phyloP scores from a whole-genome alignment of 495 filamentous ascomycete genomes.

The Ramalina peruviana region DNA sequence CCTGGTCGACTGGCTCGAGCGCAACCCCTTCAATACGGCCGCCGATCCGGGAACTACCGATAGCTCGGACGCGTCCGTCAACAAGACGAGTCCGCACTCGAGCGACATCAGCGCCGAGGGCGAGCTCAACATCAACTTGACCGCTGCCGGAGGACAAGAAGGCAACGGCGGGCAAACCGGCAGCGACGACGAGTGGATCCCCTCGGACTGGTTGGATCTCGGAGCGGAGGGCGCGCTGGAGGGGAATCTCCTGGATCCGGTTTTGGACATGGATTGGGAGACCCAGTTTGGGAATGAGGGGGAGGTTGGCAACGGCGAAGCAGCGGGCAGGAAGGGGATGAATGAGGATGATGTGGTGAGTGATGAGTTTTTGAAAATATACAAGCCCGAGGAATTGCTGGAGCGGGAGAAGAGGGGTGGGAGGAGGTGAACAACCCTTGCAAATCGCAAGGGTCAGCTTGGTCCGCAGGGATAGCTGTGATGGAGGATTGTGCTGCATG shows the following conservation, averaged over 20 bases:
- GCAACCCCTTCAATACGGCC: constrained; percentile 10
- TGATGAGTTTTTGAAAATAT: constrained; percentile 20
- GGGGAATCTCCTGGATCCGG: neutral
- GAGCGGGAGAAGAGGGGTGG: constrained; percentile 13
- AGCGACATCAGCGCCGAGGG: constrained; percentile 17
- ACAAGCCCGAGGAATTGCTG: constrained; percentile 8
- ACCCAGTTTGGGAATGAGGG: constrained; percentile 20
- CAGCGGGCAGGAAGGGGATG: constrained; percentile 18
- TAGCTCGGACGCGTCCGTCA: constrained; percentile 4
- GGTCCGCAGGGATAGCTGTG: no score
- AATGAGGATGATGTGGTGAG: constrained; percentile 7
- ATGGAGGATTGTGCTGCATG: neutral
- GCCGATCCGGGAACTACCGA: constrained; percentile 2
- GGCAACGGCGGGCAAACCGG: neutral
- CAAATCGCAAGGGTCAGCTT: neutral
- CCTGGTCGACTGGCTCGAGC: constrained; percentile 28
- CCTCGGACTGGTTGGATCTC: constrained; percentile 20
- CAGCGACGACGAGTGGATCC: constrained; percentile 22
- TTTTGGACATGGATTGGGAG: constrained; percentile 16
- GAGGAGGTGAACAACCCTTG: neutral
- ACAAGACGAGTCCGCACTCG: constrained; percentile 11
- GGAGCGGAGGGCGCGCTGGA: constrained; percentile 4
- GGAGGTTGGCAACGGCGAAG: constrained; percentile 18
- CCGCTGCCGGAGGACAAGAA: neutral
- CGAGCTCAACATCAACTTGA: constrained; percentile 15